Evolutionary conservation across 495 filamentous ascomycete species (phyloP), one percentile per base, ranked within the genome.

Genomic region (Penicillium soppii): DNA sequence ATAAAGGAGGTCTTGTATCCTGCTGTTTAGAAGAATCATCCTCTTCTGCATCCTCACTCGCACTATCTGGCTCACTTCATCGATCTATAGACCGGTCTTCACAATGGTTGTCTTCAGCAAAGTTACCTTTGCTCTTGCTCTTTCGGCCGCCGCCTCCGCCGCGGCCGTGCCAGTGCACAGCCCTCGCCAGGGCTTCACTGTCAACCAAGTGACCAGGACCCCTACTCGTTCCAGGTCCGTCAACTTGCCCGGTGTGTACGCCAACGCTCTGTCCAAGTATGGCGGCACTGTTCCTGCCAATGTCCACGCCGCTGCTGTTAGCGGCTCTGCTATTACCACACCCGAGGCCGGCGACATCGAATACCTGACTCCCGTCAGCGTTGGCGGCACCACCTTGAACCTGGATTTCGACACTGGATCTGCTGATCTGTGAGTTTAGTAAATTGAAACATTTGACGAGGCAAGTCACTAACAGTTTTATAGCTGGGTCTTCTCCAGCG

Each of bases 401-500:
- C 59, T 91, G 49, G 83, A 90, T 62, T 78, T 90, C 58, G 88
- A 92, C 62, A 90, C 88, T 33, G 88, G 88, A 3, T 87, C 83
- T 32, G 81, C 84, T 36, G 88, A 92, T 70, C 79, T 92, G 76
- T 90, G 66, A 72, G 81, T 74, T 36, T 12, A 13, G 19, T 19
- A 9, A 16, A 17, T 17, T 23, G 3, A 41, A 3, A 38, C n/a
- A 37, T 23, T 9, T 2, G 15, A 44, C 13, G 15, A 17, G 13
- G 23, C 17, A 32, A 19, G 15, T 3, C 9, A 23, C 51, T 66
- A 21, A 67, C 33, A 30, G 16, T 7, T 4, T 29, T 25, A 19
- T 48, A 72, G 72, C 21, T 82, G 78, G 79, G 76, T 80, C 19
- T 83, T 80, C 64, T 83, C 79, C 7, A 62, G 61, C 8, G 59